phyloP scores from a whole-genome alignment of 495 filamentous ascomycete genomes.

The Podospora fimiseda region DNA sequence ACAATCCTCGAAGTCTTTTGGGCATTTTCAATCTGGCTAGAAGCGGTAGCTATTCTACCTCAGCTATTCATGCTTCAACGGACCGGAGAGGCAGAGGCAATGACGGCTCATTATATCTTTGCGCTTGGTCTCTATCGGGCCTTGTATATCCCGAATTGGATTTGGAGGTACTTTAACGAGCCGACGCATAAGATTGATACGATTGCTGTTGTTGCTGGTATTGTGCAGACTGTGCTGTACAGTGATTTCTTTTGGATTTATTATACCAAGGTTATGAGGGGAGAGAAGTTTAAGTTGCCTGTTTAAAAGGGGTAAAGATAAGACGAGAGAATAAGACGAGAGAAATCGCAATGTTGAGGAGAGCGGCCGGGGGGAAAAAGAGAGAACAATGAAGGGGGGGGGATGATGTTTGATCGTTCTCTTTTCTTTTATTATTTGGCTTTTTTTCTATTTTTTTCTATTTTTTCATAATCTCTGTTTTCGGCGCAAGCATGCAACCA shows the following conservation, averaged over 20 bases:
- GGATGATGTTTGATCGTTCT: neutral
- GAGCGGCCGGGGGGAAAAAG: no score
- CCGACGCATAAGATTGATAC: conserved; percentile 60
- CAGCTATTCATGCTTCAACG: conserved; percentile 97
- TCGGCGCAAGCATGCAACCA: neutral
- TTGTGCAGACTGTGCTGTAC: conserved; percentile 90
- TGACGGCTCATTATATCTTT: conserved; percentile 97
- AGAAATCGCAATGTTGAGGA: no score
- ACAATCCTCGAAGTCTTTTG: conserved; percentile 72
- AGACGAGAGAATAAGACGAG: neutral
- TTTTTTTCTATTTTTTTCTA: neutral
- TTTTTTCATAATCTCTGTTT: neutral
- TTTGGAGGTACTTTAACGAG: conserved; percentile 78
- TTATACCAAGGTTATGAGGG: conserved; percentile 88
- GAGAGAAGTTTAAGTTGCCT: conserved; percentile 81
- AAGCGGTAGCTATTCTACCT: conserved; percentile 90
- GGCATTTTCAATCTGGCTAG: conserved; percentile 97
- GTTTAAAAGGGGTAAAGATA: conserved; percentile 44
- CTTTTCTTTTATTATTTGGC: neutral
- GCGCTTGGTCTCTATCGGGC: conserved; percentile 87
- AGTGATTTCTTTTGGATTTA: conserved; percentile 99
- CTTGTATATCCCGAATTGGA: conserved; percentile 97
- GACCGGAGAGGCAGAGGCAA: conserved; percentile 95
- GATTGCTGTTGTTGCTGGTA: conserved; percentile 77
- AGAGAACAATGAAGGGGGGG: neutral